Conservation (phyloP, 139 green algal genomes). For the Micractinium conductrix region DNA sequence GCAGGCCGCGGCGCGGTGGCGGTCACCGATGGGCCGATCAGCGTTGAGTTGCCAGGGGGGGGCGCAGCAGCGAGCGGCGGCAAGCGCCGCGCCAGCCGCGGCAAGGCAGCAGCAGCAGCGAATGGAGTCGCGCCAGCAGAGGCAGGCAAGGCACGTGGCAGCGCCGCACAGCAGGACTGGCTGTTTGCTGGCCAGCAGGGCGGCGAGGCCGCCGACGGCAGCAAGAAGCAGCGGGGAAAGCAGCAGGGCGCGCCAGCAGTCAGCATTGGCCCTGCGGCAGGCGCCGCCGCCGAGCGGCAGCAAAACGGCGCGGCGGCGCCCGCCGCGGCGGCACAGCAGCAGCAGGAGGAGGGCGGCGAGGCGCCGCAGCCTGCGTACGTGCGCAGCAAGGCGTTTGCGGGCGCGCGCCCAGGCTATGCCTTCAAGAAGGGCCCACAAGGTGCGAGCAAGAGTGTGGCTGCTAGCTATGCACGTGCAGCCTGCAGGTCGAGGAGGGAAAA, state of each 20-base stretch:
- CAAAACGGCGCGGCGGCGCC: not conserved
- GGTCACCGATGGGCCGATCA: slow-evolving; percentile 9
- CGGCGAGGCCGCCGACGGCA: not conserved
- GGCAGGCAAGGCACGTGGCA: not conserved
- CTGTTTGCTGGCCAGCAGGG: not conserved
- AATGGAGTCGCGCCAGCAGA: not conserved
- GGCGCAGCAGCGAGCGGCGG: not conserved
- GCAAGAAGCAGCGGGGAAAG: not conserved
- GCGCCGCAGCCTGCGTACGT: slow-evolving; percentile 35
- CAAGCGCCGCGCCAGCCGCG: not conserved
- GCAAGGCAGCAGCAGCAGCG: not conserved
- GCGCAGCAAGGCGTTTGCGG: slow-evolving; percentile 54
- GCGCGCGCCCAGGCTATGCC: slow-evolving; percentile 56
- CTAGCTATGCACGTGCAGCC: not conserved
- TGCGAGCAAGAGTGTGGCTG: not conserved
- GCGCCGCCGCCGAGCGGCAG: not conserved
- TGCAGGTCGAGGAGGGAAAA: too few relatives aligned
- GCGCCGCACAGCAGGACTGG: not conserved
- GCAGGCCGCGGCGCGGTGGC: not conserved
- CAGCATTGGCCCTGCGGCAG: not conserved
- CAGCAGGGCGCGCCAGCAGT: not conserved
- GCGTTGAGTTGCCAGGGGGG: not conserved
- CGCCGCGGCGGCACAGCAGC: not conserved
- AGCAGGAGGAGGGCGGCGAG: slow-evolving; percentile 1
- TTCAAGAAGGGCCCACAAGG: slow-evolving; percentile 70